These are phyloP conservation scores for Venturia effusa DNA, from an alignment of 2,329 filamentous ascomycete genomes.

Conservation along the genomic window DNA sequence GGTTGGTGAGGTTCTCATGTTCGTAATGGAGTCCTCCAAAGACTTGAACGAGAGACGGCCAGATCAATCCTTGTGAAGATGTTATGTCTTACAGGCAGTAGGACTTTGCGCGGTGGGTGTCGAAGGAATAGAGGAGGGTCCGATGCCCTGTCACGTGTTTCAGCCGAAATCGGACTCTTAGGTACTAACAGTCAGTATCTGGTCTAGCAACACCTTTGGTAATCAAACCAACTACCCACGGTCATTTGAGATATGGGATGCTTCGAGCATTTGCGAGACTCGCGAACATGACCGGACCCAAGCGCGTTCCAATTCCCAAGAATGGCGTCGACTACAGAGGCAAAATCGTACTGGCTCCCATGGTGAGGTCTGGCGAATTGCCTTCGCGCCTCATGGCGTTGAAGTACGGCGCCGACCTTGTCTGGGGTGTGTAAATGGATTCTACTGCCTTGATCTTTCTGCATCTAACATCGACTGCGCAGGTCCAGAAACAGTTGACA, in stretches of 20 bases:
- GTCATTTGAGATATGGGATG: slow-evolving; percentile 23
- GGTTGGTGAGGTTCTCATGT: not conserved
- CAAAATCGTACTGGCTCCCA: slow-evolving; percentile 90
- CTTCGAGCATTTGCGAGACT: slow-evolving; percentile 24
- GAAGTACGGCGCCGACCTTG: slow-evolving; percentile 90
- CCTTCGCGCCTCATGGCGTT: slow-evolving; percentile 81
- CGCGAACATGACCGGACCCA: slow-evolving; percentile 14
- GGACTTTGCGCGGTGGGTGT: no score
- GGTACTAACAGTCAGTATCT: not conserved
- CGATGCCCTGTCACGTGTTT: not conserved
- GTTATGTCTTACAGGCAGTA: no score
- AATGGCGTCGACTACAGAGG: slow-evolving; percentile 89
- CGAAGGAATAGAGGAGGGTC: not conserved
- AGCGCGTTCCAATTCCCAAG: slow-evolving; percentile 71
- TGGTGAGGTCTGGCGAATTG: slow-evolving; percentile 95
- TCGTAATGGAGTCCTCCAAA: not conserved
- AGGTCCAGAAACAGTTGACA: slow-evolving; percentile 91
- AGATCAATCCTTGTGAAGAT: not conserved
- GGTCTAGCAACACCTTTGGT: not conserved
- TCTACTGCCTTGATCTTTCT: not conserved
- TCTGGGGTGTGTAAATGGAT: slow-evolving; percentile 60
- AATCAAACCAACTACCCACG: not conserved
- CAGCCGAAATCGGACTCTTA: not conserved
- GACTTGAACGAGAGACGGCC: not conserved
- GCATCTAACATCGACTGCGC: slow-evolving; percentile 12